phyloP scores from a whole-genome alignment of 1,284 basidiomycete species.

The Inonotus obliquus region DNA sequence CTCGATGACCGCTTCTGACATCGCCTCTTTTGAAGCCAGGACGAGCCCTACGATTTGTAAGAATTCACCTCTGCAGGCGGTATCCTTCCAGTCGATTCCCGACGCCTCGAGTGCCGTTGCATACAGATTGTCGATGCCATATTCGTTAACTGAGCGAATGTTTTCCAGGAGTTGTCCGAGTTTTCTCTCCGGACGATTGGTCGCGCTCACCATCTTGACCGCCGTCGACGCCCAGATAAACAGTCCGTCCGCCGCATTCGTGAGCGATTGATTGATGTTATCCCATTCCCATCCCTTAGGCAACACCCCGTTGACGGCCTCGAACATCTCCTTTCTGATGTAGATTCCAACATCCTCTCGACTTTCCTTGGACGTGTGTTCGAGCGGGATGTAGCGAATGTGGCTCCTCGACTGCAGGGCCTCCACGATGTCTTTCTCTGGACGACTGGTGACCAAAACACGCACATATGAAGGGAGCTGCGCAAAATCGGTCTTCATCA shows the following conservation, averaged over 20 bases:
- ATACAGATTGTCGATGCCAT: not conserved
- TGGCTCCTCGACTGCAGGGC: not conserved
- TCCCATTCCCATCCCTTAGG: not conserved
- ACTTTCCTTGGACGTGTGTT: not conserved
- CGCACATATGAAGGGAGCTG: not conserved
- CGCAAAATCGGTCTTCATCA: not conserved
- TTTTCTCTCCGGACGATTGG: not conserved
- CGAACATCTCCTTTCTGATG: not conserved
- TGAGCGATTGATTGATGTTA: not conserved
- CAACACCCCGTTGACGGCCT: not conserved
- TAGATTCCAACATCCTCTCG: not conserved
- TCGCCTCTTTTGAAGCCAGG: not conserved
- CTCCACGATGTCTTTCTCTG: not conserved
- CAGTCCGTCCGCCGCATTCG: not conserved
- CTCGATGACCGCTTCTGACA: not conserved
- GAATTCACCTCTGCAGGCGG: not conserved
- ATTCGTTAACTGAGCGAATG: not conserved
- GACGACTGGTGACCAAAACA: not conserved
- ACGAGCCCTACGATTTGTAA: not conserved
- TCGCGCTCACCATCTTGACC: not conserved
- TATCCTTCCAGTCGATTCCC: not conserved
- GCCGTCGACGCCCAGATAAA: slow-evolving; percentile 10
- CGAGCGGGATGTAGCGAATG: not conserved
- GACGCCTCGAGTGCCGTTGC: not conserved
- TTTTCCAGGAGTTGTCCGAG: not conserved